phyloP scores from a whole-genome alignment of 441 rosid genomes.

The Pelargonium citronellum region DNA sequence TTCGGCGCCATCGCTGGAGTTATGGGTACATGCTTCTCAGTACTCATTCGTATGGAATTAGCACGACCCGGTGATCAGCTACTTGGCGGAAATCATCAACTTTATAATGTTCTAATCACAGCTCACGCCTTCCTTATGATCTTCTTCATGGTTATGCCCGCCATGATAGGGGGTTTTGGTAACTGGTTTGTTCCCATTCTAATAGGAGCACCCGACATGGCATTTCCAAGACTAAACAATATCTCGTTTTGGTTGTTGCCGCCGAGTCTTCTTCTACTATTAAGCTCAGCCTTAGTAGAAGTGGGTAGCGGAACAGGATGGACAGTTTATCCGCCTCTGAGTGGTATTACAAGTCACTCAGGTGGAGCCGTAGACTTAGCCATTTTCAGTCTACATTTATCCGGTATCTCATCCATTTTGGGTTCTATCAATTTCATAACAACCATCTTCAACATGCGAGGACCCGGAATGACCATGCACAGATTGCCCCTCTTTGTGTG shows the following conservation, averaged over 20 bases:
- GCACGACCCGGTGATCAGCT: too few relatives aligned
- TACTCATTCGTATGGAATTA: too few relatives aligned
- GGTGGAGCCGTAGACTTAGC: too few relatives aligned
- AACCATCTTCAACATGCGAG: conserved; percentile 11
- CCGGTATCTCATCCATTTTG: neutral
- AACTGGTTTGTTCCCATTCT: neutral
- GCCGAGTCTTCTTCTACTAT: too few relatives aligned
- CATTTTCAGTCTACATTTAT: too few relatives aligned
- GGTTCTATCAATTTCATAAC: conserved; percentile 7
- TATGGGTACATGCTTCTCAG: too few relatives aligned
- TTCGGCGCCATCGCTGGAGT: too few relatives aligned
- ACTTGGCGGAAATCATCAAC: too few relatives aligned
- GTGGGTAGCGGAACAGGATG: too few relatives aligned
- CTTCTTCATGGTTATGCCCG: conserved; percentile 14
- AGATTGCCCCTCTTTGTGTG: conserved; percentile 13
- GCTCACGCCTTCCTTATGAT: neutral
- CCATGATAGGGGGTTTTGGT: neutral
- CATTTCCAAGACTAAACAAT: conserved; percentile 6
- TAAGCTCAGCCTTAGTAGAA: too few relatives aligned
- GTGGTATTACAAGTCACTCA: too few relatives aligned
- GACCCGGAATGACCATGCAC: conserved; percentile 13
- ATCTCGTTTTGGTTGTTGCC: neutral
- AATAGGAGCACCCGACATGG: conserved; percentile 1
- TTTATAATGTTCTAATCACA: neutral
- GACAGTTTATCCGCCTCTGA: too few relatives aligned